A percentile compares a stretch with the other conserved stretches of the same genome.
Conservation (phyloP, 371 early-diverging fungal species). For the Rhizopus delemar region DNA sequence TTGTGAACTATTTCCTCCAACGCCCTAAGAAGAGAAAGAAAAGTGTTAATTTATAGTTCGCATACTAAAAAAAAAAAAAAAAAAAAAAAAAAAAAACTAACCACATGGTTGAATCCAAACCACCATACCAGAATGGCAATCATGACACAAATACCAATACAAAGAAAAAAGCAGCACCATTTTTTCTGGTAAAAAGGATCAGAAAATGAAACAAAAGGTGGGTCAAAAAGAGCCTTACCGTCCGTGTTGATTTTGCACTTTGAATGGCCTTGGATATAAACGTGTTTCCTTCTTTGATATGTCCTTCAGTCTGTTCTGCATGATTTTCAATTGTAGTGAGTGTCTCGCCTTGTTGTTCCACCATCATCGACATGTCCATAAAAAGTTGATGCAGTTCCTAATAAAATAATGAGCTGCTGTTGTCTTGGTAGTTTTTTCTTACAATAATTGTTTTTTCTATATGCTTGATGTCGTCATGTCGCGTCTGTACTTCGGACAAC, state of each 20-base stretch:
- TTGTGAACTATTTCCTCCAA: constrained; percentile 4
- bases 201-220: background rate
- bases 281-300: constrained; percentile 67
- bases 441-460: constrained; percentile 80
- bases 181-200: constrained; percentile 34
- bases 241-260: constrained; percentile 67
- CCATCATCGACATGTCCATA: constrained; percentile 82
- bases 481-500: constrained; percentile 75
- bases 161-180: constrained; percentile 53
- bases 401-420: background rate
- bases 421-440: background rate
- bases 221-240: constrained; percentile 17
- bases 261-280: constrained; percentile 64
- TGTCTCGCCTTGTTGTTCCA: constrained; percentile 73
- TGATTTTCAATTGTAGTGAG: constrained; percentile 69
- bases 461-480: constrained; percentile 79
- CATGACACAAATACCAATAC: constrained; percentile 44
- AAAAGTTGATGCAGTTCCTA: constrained; percentile 84
- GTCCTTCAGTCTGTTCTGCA: constrained; percentile 57
- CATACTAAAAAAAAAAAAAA: too few species aligned
- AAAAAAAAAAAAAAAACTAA: constrained; percentile 1
- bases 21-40: constrained; percentile 9
- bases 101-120: constrained; percentile 34
- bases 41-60: background rate
- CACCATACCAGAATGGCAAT: constrained; percentile 47